A percentile compares a stretch with the other conserved stretches of the same genome.
Conservation (phyloP, 2,329 filamentous ascomycete genomes). For the Fusarium bactridioides region DNA sequence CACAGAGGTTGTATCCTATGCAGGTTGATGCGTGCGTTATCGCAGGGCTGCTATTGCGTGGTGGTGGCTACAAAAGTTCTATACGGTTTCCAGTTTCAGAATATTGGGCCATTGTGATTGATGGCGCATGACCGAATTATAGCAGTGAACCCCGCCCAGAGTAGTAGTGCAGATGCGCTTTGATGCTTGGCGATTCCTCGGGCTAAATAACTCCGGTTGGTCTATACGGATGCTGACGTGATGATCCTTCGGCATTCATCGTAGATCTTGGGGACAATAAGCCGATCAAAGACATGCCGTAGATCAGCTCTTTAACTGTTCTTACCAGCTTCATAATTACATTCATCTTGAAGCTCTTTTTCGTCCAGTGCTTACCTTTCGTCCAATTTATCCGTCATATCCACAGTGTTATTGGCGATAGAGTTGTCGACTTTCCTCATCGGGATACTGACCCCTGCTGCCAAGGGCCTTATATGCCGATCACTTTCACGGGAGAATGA, state of each 20-base stretch:
- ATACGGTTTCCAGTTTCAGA: conserved; percentile 9
- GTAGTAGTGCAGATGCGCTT: conserved; percentile 10
- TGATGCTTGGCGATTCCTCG: conserved; percentile 16
- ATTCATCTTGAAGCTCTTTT: background rate
- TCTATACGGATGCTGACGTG: background rate
- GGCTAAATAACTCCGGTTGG: background rate
- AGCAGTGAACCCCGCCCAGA: conserved; percentile 5
- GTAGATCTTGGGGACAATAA: background rate
- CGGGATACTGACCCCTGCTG: conserved; percentile 12
- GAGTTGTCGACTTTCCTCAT: conserved; percentile 23
- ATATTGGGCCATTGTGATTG: conserved; percentile 11
- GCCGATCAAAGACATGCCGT: background rate
- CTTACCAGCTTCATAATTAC: background rate
- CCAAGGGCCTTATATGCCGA: conserved; percentile 15
- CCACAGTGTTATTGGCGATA: conserved; percentile 10
- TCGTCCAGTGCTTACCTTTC: background rate
- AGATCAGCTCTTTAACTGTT: fast-evolving
- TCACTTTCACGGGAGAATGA: conserved; percentile 18
- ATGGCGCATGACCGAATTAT: conserved; percentile 16
- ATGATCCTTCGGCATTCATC: background rate
- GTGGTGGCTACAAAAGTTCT: conserved; percentile 18
- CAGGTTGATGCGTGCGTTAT: conserved; percentile 12
- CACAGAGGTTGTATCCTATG: background rate
- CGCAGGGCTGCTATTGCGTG: conserved; percentile 18
- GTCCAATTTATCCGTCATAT: background rate